phyloP scores from a whole-genome alignment of 2,329 filamentous ascomycete genomes.

The Apiospora phragmitis region DNA sequence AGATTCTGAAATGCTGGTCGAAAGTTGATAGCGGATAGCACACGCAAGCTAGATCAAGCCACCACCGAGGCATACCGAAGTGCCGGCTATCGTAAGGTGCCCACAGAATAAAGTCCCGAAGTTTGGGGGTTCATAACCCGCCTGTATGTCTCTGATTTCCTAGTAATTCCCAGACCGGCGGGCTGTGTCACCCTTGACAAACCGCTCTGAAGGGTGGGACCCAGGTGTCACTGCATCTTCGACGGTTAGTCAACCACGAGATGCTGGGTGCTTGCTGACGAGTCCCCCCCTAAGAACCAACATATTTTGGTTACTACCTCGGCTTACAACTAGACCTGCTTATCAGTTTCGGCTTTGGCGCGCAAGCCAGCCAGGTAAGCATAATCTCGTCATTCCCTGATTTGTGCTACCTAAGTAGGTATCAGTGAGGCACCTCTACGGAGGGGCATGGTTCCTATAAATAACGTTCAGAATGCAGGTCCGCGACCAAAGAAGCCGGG shows the following conservation, averaged over 20 bases:
- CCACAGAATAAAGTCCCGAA: background rate
- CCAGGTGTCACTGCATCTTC: background rate
- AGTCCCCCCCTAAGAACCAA: background rate
- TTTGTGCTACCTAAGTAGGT: background rate
- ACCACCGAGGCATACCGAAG: background rate
- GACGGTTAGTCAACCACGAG: background rate
- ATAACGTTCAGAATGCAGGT: background rate
- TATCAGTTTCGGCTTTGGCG: background rate
- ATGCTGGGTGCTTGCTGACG: background rate
- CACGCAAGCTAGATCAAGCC: background rate
- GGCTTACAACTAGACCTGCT: background rate
- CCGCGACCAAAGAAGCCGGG: background rate
- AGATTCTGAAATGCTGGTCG: background rate
- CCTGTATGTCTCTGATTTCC: background rate
- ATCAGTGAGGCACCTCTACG: background rate
- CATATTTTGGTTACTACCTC: background rate
- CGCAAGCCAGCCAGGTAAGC: background rate
- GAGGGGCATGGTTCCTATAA: background rate
- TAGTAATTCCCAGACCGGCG: background rate
- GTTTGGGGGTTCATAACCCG: background rate
- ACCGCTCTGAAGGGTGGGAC: background rate
- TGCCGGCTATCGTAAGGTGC: background rate
- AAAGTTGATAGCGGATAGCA: background rate
- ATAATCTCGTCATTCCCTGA: background rate
- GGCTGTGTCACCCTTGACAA: background rate